Conservation (phyloP, 768 basidiomycete genomes). For the Collybiopsis luxurians region DNA sequence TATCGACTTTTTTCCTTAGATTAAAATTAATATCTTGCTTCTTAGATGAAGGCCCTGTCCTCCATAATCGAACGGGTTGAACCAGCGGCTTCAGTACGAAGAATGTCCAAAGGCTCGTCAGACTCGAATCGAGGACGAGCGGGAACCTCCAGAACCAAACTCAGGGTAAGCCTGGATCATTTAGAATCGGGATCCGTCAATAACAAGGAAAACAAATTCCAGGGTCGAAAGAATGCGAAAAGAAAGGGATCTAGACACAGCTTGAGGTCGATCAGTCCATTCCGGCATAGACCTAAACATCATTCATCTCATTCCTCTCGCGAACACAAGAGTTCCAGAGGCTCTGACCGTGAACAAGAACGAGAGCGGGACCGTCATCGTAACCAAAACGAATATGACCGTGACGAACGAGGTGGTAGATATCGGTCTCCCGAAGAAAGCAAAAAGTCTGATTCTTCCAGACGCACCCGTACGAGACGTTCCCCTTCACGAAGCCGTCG, state of each 20-base stretch:
- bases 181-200: too few relatives aligned
- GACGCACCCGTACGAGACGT: too few relatives aligned
- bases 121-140: too few relatives aligned
- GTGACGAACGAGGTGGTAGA: neutral
- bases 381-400: too few relatives aligned
- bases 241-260: conserved; percentile 3
- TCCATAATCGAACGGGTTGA: conserved; percentile 1
- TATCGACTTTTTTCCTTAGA: neutral
- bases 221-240: neutral
- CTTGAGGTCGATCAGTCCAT: neutral
- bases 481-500: too few relatives aligned
- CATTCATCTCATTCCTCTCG: neutral
- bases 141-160: neutral
- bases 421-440: too few relatives aligned
- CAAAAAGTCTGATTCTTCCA: too few relatives aligned
- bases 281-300: neutral
- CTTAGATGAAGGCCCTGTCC: neutral
- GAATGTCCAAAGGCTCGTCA: neutral
- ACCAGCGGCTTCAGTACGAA: neutral
- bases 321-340: neutral
- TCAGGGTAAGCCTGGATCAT: neutral
- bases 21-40: neutral
- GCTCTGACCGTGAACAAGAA: neutral
- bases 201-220: neutral
- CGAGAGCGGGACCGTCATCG: neutral